Percentiles rank a stretch among this genome's conserved stretches.
Evolutionary conservation across 768 basidiomycete species (phyloP).

Genomic region (Piloderma croceum): DNA sequence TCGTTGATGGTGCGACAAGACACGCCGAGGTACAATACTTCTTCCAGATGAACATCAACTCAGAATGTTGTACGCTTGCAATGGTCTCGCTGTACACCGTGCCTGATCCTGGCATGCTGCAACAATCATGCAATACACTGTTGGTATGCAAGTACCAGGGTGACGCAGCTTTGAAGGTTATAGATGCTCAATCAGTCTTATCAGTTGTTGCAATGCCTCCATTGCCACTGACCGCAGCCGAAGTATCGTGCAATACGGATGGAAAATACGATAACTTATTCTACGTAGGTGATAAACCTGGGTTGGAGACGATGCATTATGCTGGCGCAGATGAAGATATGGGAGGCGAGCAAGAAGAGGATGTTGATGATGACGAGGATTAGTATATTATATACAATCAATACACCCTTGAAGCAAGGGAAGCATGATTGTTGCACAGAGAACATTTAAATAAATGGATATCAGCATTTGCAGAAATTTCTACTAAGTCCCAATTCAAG

Average conservation of each 20-base stretch:
- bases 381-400: no score
- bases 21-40: slow-evolving; percentile 20
- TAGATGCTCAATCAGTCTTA: slow-evolving; percentile 10
- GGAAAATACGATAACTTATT: slow-evolving; percentile 1
- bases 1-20: neutral
- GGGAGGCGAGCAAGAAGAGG: neutral
- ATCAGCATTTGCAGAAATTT: no score
- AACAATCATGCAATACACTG: slow-evolving; percentile 16
- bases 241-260: no score
- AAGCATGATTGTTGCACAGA: no score
- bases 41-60: slow-evolving; percentile 8
- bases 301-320: slow-evolving; percentile 12
- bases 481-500: no score
- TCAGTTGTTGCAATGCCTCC: slow-evolving; percentile 24
- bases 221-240: no score
- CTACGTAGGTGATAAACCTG: slow-evolving; percentile 22
- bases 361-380: no score
- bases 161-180: slow-evolving; percentile 6
- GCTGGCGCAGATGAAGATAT: slow-evolving; percentile 2
- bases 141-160: slow-evolving; percentile 13
- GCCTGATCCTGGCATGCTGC: slow-evolving; percentile 12
- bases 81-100: slow-evolving; percentile 18
- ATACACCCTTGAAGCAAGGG: no score
- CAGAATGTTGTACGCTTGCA: slow-evolving; percentile 8
- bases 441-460: no score